A percentile compares a stretch with the other conserved stretches of the same genome.
Evolutionary conservation across 176 grass and related monocot species (phyloP).

Genomic region (Pharus latifolius): DNA sequence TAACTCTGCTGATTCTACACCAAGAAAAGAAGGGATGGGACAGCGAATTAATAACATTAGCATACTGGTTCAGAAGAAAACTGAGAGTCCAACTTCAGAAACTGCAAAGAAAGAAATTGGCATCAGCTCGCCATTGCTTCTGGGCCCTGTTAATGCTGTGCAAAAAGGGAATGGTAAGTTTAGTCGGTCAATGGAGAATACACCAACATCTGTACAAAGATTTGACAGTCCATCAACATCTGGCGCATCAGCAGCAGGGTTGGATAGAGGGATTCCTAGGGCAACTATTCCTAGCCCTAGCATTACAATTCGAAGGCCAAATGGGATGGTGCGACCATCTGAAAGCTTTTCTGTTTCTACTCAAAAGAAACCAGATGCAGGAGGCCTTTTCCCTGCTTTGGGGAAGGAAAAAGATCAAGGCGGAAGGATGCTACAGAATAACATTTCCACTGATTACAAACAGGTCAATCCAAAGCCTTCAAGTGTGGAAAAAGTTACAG

Average conservation of each 20-base stretch:
- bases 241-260: not conserved
- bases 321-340: conserved; percentile 28
- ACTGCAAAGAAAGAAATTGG: conserved; percentile 25
- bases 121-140: conserved; percentile 14
- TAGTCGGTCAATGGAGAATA: conserved; percentile 21
- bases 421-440: conserved; percentile 20
- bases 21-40: conserved; percentile 37
- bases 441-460: conserved; percentile 28
- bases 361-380: conserved; percentile 18
- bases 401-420: conserved; percentile 38
- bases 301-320: conserved; percentile 48
- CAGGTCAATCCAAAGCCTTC: conserved; percentile 17
- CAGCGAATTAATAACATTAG: conserved; percentile 40
- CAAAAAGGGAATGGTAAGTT: conserved; percentile 50
- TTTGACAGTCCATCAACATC: conserved; percentile 29
- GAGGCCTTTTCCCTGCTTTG: conserved; percentile 18
- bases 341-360: conserved; percentile 28
- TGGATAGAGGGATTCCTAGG: conserved; percentile 38
- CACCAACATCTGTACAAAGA: conserved; percentile 20
- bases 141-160: conserved; percentile 15
- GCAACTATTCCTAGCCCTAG: conserved; percentile 40
- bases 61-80: conserved; percentile 49
- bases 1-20: conserved; percentile 12
- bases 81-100: conserved; percentile 31
- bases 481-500: conserved; percentile 40